These are phyloP conservation scores for Geotrichum restrictum DNA, from an alignment of 1,139 yeast species.

Conservation along the genomic window DNA sequence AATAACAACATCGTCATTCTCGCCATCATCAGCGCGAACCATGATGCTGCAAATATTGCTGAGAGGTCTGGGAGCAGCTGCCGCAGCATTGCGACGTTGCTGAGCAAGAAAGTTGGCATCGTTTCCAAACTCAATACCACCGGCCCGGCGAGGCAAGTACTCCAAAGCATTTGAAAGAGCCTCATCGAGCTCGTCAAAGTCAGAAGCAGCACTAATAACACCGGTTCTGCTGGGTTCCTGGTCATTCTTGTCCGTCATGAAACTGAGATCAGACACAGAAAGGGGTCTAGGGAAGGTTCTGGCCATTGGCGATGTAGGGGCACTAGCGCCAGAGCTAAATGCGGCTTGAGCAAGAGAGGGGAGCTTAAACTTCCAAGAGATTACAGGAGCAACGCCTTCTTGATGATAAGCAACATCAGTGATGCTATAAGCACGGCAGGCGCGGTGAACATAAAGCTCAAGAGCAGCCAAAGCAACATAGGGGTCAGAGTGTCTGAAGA, in stretches of 20 bases:
- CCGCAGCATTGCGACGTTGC: slow-evolving; percentile 35
- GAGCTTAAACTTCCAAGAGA: slow-evolving; percentile 40
- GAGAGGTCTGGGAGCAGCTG: slow-evolving; percentile 40
- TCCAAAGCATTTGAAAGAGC: slow-evolving; percentile 73
- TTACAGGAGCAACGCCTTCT: slow-evolving; percentile 55
- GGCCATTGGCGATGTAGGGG: slow-evolving; percentile 23
- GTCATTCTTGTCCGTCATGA: slow-evolving; percentile 63
- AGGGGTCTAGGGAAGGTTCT: slow-evolving; percentile 62
- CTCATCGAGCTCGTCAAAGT: slow-evolving; percentile 87
- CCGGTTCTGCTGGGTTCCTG: slow-evolving; percentile 74
- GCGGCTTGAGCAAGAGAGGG: slow-evolving; percentile 69
- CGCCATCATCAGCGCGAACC: slow-evolving; percentile 64
- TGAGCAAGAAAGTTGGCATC: slow-evolving; percentile 31
- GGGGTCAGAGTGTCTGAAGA: slow-evolving; percentile 75
- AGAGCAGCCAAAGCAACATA: slow-evolving; percentile 95
- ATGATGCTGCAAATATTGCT: slow-evolving; percentile 80
- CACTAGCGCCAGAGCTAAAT: slow-evolving; percentile 27
- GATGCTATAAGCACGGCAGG: slow-evolving; percentile 91
- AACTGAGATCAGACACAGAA: slow-evolving; percentile 87
- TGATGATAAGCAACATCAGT: slow-evolving; percentile 67
- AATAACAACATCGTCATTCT: slow-evolving; percentile 64
- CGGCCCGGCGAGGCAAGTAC: slow-evolving; percentile 49
- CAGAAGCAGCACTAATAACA: slow-evolving; percentile 75
- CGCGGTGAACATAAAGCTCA: slow-evolving; percentile 93
- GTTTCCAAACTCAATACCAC: slow-evolving; percentile 31